Evolutionary conservation across 176 grass and related monocot species (phyloP).

Genomic region (Aegilops tauschii): DNA sequence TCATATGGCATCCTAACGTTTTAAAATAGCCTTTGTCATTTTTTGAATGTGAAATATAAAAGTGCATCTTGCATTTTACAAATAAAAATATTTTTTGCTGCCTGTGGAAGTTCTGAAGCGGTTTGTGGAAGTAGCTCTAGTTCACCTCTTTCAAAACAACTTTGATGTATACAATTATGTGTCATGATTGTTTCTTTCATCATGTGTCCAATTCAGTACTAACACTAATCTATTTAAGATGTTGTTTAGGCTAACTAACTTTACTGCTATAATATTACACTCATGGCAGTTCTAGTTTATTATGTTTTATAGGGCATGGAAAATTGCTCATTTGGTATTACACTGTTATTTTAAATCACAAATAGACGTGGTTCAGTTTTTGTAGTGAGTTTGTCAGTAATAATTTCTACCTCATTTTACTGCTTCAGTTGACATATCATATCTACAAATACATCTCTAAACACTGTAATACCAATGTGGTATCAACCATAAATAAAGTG

Average conservation of each 20-base stretch:
- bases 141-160: neutral
- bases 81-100: constrained; percentile 7
- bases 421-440: neutral
- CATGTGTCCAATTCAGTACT: neutral
- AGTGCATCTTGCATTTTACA: neutral
- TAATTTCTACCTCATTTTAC: constrained; percentile 5
- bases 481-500: neutral
- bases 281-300: neutral
- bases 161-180: neutral
- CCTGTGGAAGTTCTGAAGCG: neutral
- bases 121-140: neutral
- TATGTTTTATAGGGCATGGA: neutral
- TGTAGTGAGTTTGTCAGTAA: neutral
- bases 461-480: neutral
- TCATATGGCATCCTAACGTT: neutral
- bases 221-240: constrained; percentile 13
- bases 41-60: neutral
- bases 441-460: neutral
- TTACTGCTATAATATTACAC: constrained; percentile 11
- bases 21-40: neutral
- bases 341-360: constrained; percentile 3
- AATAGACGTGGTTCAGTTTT: constrained; percentile 8
- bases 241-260: constrained; percentile 8
- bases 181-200: neutral
- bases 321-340: constrained; percentile 11